Evolutionary conservation across 1,139 yeast genomes (phyloP), one percentile per base, ranked within the genome.

Genomic region (Taphrina pruni): DNA sequence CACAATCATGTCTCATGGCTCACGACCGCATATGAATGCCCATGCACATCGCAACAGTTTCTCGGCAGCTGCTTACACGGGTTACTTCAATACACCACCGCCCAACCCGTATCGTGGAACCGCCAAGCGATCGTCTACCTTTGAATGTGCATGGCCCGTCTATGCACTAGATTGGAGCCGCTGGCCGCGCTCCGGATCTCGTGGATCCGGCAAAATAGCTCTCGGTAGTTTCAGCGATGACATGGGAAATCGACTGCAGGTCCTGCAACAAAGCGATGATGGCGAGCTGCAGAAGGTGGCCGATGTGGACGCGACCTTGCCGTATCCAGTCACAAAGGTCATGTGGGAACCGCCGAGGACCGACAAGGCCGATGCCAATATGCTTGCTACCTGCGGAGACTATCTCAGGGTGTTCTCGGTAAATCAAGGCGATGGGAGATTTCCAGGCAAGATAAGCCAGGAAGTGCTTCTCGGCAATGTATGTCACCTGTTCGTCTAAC

Each of bases 321-420:
- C 69, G 35, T 69, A 56, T 41, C 70, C 70, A 7, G 60, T 56
- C 46, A 69, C 69, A 32, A 69, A 69, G 48, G 46, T 58, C 35
- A 48, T 69, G 35, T 69, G 70, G 70, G 68, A 69, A 41, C 61
- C 70, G 5, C 61, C 70, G 6, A 41, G 60, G 26, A 20, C 66
- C 1, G 56, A 60, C 14, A 55, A 55, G 20, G 21, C n/a, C 12
- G 64, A 62, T n/a, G 39, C 67, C 6, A 38, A 32, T 5, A 20
- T 68, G 50, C 55, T 69, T 41, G 70, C 70, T 9, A 58, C 70
- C 1, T 65, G 60, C 20, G 70, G 64, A 12, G 69, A 69, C 56
- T 52, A 69, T 17, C 65, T 69, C 11, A 35, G 69, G 11, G 21
- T 69, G 17, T 69, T 65, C 48, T 36, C 65, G 9, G 48, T 57